phyloP scores from a whole-genome alignment of 208 protist species.

The Trypanosoma lewisi region DNA sequence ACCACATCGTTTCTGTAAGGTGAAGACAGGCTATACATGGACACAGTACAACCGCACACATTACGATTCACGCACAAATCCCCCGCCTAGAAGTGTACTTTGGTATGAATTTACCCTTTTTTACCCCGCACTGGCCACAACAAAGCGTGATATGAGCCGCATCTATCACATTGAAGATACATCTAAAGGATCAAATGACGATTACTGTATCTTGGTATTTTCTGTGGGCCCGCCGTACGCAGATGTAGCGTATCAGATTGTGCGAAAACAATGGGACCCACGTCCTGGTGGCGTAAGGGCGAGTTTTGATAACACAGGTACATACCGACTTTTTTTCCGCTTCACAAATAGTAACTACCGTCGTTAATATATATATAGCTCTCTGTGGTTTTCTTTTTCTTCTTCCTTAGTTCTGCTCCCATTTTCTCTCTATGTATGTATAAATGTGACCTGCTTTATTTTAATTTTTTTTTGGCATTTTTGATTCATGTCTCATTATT shows the following conservation, averaged over 20 bases:
- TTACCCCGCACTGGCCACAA: conserved; percentile 97
- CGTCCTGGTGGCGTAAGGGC: conserved; percentile 93
- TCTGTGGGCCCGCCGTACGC: conserved; percentile 97
- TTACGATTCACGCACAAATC: conserved; percentile 97
- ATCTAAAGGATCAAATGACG: conserved; percentile 61
- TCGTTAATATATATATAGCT: conserved; percentile 27
- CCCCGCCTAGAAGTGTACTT: conserved; percentile 97
- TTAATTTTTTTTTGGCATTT: too few relatives aligned
- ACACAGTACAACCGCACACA: conserved; percentile 99
- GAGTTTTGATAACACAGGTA: conserved; percentile 91
- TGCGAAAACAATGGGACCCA: conserved; percentile 96
- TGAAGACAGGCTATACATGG: conserved; percentile 98
- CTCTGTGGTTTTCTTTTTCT: neutral
- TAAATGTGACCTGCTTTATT: too few relatives aligned
- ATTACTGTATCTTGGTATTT: conserved; percentile 94
- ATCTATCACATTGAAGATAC: conserved; percentile 92
- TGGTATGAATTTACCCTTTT: conserved; percentile 99
- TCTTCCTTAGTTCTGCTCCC: too few relatives aligned
- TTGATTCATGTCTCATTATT: too few relatives aligned
- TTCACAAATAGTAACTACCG: conserved; percentile 89
- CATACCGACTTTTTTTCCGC: conserved; percentile 82
- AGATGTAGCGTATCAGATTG: conserved; percentile 98
- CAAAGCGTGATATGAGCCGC: conserved; percentile 86
- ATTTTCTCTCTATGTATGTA: too few relatives aligned
- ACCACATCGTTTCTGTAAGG: conserved; percentile 98